Percentiles rank a stretch among this genome's conserved stretches.
phyloP scores from a whole-genome alignment of 164 flowering plant genomes.

The Kalanchoe fedtschenkoi region DNA sequence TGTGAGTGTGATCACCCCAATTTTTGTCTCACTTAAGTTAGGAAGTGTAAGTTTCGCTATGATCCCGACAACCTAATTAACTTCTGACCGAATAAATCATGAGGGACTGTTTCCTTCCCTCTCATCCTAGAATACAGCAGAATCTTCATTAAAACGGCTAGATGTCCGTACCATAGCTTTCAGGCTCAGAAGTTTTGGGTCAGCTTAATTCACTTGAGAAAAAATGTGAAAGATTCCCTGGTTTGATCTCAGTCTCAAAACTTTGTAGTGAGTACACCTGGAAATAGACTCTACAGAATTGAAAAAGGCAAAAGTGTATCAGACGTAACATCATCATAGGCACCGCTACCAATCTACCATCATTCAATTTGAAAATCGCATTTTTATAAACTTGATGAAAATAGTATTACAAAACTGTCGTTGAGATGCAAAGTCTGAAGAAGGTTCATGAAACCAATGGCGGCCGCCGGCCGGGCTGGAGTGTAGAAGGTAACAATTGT shows the following conservation, averaged over 20 bases:
- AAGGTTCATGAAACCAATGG: no score
- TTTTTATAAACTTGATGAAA: conserved; percentile 22
- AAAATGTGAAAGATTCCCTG: conserved; percentile 74
- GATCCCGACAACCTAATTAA: conserved; percentile 73
- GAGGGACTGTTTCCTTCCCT: conserved; percentile 94
- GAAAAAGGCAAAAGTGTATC: conserved; percentile 43
- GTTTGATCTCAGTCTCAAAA: conserved; percentile 40
- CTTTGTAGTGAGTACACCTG: conserved; percentile 45
- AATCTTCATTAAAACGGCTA: conserved; percentile 32
- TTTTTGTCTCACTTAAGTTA: conserved; percentile 37
- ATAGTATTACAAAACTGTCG: no score
- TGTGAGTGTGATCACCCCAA: conserved; percentile 88
- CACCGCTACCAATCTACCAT: conserved; percentile 46
- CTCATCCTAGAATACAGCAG: conserved; percentile 93
- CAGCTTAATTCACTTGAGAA: conserved; percentile 95
- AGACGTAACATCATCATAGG: conserved; percentile 52
- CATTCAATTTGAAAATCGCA: conserved; percentile 77
- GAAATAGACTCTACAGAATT: conserved; percentile 45
- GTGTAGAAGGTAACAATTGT: no score
- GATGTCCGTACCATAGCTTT: conserved; percentile 73
- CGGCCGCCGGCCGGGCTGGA: no score
- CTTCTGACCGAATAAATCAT: conserved; percentile 92
- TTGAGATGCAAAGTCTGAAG: no score
- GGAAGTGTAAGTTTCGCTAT: conserved; percentile 31
- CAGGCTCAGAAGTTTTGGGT: conserved; percentile 98